phyloP scores from a whole-genome alignment of 192 early-diverging fungal species.

The Phycomyces blakesleeanus region DNA sequence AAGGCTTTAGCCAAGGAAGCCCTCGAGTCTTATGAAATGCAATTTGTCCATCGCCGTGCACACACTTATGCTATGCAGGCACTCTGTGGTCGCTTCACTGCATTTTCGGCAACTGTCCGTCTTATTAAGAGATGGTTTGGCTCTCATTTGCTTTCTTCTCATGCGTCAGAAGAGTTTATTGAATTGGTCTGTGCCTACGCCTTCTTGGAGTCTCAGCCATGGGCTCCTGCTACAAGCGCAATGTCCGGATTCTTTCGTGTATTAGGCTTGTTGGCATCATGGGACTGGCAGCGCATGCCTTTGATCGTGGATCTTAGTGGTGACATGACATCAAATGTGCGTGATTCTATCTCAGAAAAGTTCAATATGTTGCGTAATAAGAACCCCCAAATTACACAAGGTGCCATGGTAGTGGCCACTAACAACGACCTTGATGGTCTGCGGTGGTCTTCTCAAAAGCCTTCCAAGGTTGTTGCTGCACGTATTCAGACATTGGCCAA shows the following conservation, averaged over 20 bases:
- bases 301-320: constrained; percentile 79
- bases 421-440: constrained; percentile 53
- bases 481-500: constrained; percentile 64
- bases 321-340: constrained; percentile 43
- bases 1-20: constrained; percentile 50
- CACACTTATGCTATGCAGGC: constrained; percentile 69
- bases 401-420: constrained; percentile 65
- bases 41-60: constrained; percentile 44
- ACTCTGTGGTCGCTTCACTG: constrained; percentile 70
- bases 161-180: constrained; percentile 70
- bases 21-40: constrained; percentile 41
- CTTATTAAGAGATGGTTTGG: constrained; percentile 89
- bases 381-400: constrained; percentile 39
- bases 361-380: constrained; percentile 57
- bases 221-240: constrained; percentile 56
- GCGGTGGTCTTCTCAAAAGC: constrained; percentile 56
- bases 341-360: constrained; percentile 41
- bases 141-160: constrained; percentile 71
- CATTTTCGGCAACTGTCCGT: constrained; percentile 75
- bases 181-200: constrained; percentile 73
- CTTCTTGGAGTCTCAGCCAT: constrained; percentile 64
- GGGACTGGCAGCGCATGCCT: constrained; percentile 74
- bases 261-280: constrained; percentile 65
- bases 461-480: constrained; percentile 53
- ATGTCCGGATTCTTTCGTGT: constrained; percentile 76